phyloP scores from a whole-genome alignment of 78 protist species.

The Planoprotostelium fungivorum region DNA sequence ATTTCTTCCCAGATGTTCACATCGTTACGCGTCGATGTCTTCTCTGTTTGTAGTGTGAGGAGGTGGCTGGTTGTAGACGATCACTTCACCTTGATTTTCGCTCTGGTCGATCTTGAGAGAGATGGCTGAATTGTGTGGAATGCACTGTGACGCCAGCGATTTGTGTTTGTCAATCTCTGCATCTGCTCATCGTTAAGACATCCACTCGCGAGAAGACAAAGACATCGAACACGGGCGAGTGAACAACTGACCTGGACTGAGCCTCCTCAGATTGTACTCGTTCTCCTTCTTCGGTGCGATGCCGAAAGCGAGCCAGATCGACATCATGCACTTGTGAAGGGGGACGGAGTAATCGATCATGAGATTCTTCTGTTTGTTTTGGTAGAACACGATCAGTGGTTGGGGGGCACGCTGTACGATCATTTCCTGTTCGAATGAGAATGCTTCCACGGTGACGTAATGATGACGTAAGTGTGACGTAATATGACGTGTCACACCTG shows the following conservation, averaged over 20 bases:
- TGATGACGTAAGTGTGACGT: not conserved
- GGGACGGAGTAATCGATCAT: not conserved
- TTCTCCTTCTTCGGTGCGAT: not conserved
- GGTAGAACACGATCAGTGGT: not conserved
- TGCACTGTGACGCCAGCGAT: not conserved
- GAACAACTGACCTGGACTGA: not conserved
- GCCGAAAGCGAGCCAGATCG: not conserved
- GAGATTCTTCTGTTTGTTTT: not conserved
- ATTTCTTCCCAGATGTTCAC: not conserved
- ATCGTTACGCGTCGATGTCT: not conserved
- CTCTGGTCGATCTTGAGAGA: not conserved
- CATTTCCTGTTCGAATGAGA: not conserved
- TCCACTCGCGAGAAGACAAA: not conserved
- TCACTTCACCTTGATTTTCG: not conserved
- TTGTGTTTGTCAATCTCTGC: not conserved
- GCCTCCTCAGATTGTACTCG: not conserved
- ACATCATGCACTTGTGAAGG: not conserved
- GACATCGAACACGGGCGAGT: not conserved
- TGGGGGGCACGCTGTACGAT: too few species aligned
- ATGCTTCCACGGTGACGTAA: not conserved
- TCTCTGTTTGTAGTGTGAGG: not conserved
- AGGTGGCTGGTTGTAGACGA: too few species aligned
- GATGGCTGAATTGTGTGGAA: not conserved
- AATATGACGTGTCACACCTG: not conserved
- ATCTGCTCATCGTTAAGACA: not conserved